phyloP scores from a whole-genome alignment of 352 stramenopile species.

The Phytophthora nicotianae region DNA sequence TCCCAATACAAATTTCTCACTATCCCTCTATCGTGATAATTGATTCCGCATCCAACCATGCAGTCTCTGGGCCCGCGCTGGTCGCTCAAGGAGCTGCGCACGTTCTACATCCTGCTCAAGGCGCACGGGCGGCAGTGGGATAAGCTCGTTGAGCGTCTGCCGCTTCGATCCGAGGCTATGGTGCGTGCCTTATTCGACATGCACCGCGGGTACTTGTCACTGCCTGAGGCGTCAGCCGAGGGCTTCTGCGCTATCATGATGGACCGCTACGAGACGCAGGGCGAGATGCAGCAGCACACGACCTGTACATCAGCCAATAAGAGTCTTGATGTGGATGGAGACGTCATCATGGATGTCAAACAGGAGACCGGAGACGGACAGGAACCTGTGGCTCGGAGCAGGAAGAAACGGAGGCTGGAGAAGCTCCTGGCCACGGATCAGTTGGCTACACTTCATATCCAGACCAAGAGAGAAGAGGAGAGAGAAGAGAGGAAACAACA shows the following conservation, averaged over 20 bases:
- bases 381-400: conserved; percentile 17
- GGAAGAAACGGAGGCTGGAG: conserved; percentile 60
- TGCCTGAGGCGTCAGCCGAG: conserved; percentile 67
- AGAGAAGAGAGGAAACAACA: not conserved
- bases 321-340: conserved; percentile 5
- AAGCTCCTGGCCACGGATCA: conserved; percentile 42
- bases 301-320: not conserved
- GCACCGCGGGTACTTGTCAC: conserved; percentile 72
- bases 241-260: conserved; percentile 75
- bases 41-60: conserved; percentile 5
- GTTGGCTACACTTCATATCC: conserved; percentile 36
- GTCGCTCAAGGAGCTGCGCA: conserved; percentile 67
- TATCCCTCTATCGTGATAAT: conserved; percentile 1
- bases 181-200: conserved; percentile 68
- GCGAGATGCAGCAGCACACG: conserved; percentile 20
- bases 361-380: conserved; percentile 2
- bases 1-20: not conserved
- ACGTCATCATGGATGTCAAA: conserved; percentile 16
- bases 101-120: conserved; percentile 71
- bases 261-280: conserved; percentile 64
- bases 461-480: conserved; percentile 17
- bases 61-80: conserved; percentile 51
- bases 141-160: conserved; percentile 54
- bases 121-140: conserved; percentile 55
- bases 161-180: conserved; percentile 58